A percentile compares a stretch with the other conserved stretches of the same genome.
Evolutionary conservation across 306 rosid genomes (phyloP).

Genomic region (Acacia crassicarpa): DNA sequence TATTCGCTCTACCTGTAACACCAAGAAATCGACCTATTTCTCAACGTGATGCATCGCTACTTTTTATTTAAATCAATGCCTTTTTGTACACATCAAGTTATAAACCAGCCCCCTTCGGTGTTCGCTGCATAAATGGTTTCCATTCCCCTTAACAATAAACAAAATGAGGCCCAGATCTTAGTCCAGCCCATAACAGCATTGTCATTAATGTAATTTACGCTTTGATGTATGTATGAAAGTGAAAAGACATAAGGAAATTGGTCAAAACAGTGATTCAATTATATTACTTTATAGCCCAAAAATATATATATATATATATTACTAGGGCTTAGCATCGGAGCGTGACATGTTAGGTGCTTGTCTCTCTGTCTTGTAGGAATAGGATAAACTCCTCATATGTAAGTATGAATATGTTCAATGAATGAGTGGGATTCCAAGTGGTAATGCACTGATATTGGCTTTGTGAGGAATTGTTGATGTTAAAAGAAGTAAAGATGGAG

Average conservation of each 20-base stretch:
- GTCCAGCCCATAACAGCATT: background rate
- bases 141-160: background rate
- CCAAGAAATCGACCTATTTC: conserved; percentile 27
- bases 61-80: background rate
- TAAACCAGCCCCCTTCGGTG: background rate
- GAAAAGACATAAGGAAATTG: background rate
- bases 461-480: background rate
- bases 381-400: background rate
- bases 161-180: background rate
- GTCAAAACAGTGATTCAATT: background rate
- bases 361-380: background rate
- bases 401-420: background rate
- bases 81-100: background rate
- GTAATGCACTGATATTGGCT: background rate
- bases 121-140: background rate
- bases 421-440: background rate
- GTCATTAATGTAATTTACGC: background rate
- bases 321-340: background rate
- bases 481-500: background rate
- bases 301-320: too few species aligned
- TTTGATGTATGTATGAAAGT: background rate
- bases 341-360: background rate
- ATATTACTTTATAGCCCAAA: too few species aligned
- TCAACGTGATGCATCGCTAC: background rate
- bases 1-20: conserved; percentile 8